Conservation (phyloP, 2,329 filamentous ascomycete species). For the Fusarium verrucosum region DNA sequence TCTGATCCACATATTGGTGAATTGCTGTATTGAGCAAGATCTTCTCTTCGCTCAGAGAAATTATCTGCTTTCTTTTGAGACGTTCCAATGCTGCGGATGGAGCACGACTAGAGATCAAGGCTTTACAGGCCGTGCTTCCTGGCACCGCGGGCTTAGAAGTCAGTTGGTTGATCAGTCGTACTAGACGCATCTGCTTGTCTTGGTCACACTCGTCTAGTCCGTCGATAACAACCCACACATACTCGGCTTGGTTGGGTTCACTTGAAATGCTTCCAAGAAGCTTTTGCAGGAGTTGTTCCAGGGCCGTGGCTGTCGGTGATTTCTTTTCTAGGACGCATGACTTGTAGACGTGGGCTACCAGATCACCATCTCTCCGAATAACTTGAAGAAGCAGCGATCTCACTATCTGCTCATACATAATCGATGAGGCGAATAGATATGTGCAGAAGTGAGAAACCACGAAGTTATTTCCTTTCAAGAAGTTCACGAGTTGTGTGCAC, state of each 20-base stretch:
- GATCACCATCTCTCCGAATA: slow-evolving; percentile 9
- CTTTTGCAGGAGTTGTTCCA: slow-evolving; percentile 13
- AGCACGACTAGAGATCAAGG: slow-evolving; percentile 9
- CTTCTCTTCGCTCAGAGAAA: slow-evolving; percentile 26
- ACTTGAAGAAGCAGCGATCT: slow-evolving; percentile 14
- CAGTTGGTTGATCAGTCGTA: slow-evolving; percentile 14
- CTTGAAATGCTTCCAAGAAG: slow-evolving; percentile 7
- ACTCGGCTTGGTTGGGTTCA: neutral
- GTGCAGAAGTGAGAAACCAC: slow-evolving; percentile 23
- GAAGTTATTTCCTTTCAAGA: neutral
- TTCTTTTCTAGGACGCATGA: slow-evolving; percentile 25
- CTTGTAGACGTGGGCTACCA: slow-evolving; percentile 16
- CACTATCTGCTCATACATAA: slow-evolving; percentile 13
- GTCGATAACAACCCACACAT: slow-evolving; percentile 21
- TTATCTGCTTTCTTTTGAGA: neutral
- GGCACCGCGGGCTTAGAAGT: neutral
- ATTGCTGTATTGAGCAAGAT: neutral
- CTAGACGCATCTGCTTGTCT: neutral
- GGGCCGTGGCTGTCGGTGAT: rapidly evolving
- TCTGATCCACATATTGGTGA: neutral
- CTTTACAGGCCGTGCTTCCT: slow-evolving; percentile 10
- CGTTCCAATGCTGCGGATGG: neutral
- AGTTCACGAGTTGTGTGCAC: slow-evolving; percentile 19
- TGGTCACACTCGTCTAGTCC: slow-evolving; percentile 22
- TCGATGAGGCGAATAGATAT: slow-evolving; percentile 6